Evolutionary conservation across 352 stramenopile species (phyloP), one percentile per base, ranked within the genome.

Genomic region (Phytophthora colocasiae): DNA sequence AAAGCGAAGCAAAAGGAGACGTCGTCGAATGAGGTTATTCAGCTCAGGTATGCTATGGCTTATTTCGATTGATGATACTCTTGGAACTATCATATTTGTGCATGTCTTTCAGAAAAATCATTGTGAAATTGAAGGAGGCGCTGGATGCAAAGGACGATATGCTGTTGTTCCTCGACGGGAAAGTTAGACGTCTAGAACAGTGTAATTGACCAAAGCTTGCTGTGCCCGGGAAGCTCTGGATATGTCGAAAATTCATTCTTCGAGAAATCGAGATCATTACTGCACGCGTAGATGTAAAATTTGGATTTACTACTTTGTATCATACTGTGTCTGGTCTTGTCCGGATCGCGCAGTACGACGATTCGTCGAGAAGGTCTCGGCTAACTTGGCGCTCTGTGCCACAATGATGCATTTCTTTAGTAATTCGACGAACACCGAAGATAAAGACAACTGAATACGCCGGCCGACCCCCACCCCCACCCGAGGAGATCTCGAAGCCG

Each of bases 391-490:
- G n/a, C n/a, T 22, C 19, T 22, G 19, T 22, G 19, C 19, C 19
- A 22, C 19, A 22, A 56, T 96, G 86, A 38, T 96, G 88, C 76
- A 91, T 86, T 67, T 94, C 88, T 59, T 94, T 89, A 9, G 83
- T 93, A 69, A 96, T 94, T 44, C 88, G 85, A 8, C 88, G 84
- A 19, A 93, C 84, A 40, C 88, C 88, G 64, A 96, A 96, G 50
- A 96, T 96, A 67, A 85, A 96, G 43, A 96, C 88, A 49, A 96
- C 85, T 3, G 88, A 96, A 63, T 94, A 96, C 6, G 88, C 88
- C 24, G 88, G n/a, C n/a, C n/a, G n/a, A n/a, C n/a, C n/a, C n/a
- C n/a, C n/a, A n/a, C n/a, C n/a, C n/a, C n/a, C n/a, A n/a, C n/a
- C n/a, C n/a, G n/a, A n/a, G 12, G 88, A 86, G 49, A 96, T 96